A percentile compares a stretch with the other conserved stretches of the same genome.
These are phyloP conservation scores for Oemleria cerasiformis DNA, from an alignment of 306 rosid genomes.

Conservation along the genomic window DNA sequence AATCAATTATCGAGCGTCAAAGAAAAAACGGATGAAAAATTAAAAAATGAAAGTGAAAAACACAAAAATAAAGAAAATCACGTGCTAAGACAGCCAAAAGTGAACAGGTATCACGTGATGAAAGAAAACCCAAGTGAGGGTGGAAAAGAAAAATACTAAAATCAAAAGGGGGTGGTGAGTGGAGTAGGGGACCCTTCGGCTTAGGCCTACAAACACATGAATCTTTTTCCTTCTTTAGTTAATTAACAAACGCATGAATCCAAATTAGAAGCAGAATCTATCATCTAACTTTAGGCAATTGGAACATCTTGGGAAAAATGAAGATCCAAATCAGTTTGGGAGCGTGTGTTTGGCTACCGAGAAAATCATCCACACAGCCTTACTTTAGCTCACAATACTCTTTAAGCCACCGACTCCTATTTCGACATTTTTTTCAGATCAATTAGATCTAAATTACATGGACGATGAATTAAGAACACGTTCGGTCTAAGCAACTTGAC, in stretches of 20 bases:
- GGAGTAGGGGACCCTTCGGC: background rate
- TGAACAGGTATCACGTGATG: slow-evolving; percentile 8
- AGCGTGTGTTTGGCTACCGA: background rate
- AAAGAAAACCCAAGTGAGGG: background rate
- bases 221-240: background rate
- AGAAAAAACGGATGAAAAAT: background rate
- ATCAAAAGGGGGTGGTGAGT: background rate
- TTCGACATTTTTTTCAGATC: too few relatives aligned
- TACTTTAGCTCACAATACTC: too few relatives aligned
- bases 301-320: background rate
- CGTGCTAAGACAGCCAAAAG: slow-evolving; percentile 10
- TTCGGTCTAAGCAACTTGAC: too few relatives aligned
- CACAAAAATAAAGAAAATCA: background rate
- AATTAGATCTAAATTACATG: too few relatives aligned
- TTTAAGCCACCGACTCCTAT: too few relatives aligned
- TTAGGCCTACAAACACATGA: background rate
- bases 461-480: too few relatives aligned
- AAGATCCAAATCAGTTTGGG: background rate
- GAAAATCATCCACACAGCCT: background rate
- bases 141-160: background rate
- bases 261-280: background rate
- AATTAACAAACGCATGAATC: background rate
- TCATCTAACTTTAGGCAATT: background rate
- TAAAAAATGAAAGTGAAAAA: background rate
- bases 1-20: background rate